Evolutionary conservation across 371 early-diverging fungal genomes (phyloP), one percentile per base, ranked within the genome.

Genomic region (Mortierella polycephala): DNA sequence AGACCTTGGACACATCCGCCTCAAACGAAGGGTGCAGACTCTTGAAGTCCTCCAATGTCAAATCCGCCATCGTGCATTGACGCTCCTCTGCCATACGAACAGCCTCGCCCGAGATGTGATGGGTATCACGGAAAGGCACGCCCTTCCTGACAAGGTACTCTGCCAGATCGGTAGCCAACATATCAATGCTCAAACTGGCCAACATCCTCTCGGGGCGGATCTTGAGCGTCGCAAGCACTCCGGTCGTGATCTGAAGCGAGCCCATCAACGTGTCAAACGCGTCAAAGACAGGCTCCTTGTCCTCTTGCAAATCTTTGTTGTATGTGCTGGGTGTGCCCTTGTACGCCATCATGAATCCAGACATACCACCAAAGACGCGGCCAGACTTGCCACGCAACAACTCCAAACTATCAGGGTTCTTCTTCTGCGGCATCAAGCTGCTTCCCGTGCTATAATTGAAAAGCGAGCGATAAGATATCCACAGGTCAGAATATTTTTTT

Each of bases 301-400:
- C 99, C 84, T 98, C 99, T 83, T 98, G 99, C 74, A 98, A 88
- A 81, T 98, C 99, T 86, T 98, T 98, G 90, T 98, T 98, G 86
- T 98, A 98, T 12, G 99, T 96, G 82, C 94, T 94, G 10, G 99
- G 98, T 56, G 96, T 86, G 12, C 97, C 98, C 87, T 97, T 98
- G 88, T 94, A 88, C 8, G 97, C 93, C 97, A 97, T 98, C 92
- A 98, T 89, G 82, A 98, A 97, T 12, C 96, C 97, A 58, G 94
- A 81, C 94, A 97, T 91, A 85, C 88, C 89, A 40, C 99, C 99
- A 88, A 96, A 97, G 40, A 96, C 95, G 56, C 97, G 94, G 16
- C 99, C 99, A 64, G 91, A 87, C 82, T 98, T 98, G 71, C 99
- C 99, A 68, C 99, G 95, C 69, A 98, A 85, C 51, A 98, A 87